These are phyloP conservation scores for Acanthamoeba lenticulata DNA, from an alignment of 208 protist species.

Conservation along the genomic window DNA sequence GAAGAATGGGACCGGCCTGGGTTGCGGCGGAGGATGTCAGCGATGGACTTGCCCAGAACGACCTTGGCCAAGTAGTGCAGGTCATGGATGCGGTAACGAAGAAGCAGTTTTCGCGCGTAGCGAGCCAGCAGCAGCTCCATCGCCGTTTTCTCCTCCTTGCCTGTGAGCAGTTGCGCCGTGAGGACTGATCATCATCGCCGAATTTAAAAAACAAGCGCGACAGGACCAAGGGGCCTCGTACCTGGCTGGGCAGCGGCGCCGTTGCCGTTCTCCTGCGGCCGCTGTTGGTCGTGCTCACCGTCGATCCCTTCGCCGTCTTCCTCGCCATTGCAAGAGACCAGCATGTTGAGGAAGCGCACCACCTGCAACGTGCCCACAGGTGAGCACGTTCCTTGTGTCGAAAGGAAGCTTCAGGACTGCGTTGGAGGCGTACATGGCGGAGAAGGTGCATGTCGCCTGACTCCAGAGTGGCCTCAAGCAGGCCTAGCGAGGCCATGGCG, in stretches of 20 bases:
- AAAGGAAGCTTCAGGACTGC: too few relatives aligned
- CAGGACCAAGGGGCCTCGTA: not conserved
- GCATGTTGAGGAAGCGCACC: slow-evolving; percentile 5
- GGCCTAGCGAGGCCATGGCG: not conserved
- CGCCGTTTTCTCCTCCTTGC: not conserved
- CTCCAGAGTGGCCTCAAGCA: slow-evolving; percentile 27
- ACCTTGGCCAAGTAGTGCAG: not conserved
- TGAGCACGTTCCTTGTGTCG: too few relatives aligned
- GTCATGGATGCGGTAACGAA: slow-evolving; percentile 38
- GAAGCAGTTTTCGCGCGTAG: slow-evolving; percentile 13
- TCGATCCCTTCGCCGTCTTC: not conserved
- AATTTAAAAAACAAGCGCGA: too few relatives aligned
- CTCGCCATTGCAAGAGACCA: not conserved
- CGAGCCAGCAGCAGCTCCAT: slow-evolving; percentile 8
- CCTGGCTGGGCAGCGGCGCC: not conserved
- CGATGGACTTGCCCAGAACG: not conserved
- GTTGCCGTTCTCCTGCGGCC: not conserved
- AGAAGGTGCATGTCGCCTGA: slow-evolving; percentile 29
- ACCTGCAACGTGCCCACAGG: not conserved
- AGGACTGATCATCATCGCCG: too few relatives aligned
- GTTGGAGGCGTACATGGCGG: not conserved
- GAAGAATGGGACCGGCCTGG: not conserved
- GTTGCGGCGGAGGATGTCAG: not conserved
- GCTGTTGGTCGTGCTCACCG: not conserved
- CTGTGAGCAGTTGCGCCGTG: too few relatives aligned